A percentile compares a stretch with the other conserved stretches of the same genome.
Evolutionary conservation across 495 filamentous ascomycete species (phyloP).

Genomic region (Tuber melanosporum): DNA sequence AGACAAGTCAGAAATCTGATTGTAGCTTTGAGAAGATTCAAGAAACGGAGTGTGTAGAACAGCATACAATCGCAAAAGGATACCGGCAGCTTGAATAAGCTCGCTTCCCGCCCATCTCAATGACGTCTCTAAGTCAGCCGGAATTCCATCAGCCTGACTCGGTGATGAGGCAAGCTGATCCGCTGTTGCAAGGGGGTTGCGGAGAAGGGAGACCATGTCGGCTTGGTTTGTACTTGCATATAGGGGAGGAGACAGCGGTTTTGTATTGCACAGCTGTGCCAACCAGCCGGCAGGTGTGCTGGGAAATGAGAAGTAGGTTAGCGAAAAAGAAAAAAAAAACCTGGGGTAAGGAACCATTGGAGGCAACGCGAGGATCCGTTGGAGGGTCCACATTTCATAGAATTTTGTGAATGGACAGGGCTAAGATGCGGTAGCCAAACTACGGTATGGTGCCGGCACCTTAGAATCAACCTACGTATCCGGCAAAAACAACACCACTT

Average conservation of each 20-base stretch:
- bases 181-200: constrained; percentile 78
- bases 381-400: background rate
- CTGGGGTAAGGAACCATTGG: background rate
- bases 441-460: too few relatives aligned
- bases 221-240: background rate
- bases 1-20: constrained; percentile 8
- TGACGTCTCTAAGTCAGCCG: constrained; percentile 68
- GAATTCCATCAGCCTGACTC: constrained; percentile 62
- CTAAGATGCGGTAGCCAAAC: background rate
- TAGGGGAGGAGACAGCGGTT: background rate
- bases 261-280: background rate
- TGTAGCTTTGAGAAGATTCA: background rate
- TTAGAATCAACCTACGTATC: too few relatives aligned
- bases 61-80: constrained; percentile 62
- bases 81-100: constrained; percentile 80
- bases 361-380: background rate
- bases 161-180: constrained; percentile 68
- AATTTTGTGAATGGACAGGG: background rate
- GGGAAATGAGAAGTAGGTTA: background rate
- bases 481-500: too few relatives aligned
- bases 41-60: background rate
- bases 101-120: constrained; percentile 62
- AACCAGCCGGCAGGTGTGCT: background rate
- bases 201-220: constrained; percentile 53
- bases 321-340: background rate